Evolutionary conservation across 2,329 filamentous ascomycete genomes (phyloP).

Genomic region (Sclerotinia trifoliorum): DNA sequence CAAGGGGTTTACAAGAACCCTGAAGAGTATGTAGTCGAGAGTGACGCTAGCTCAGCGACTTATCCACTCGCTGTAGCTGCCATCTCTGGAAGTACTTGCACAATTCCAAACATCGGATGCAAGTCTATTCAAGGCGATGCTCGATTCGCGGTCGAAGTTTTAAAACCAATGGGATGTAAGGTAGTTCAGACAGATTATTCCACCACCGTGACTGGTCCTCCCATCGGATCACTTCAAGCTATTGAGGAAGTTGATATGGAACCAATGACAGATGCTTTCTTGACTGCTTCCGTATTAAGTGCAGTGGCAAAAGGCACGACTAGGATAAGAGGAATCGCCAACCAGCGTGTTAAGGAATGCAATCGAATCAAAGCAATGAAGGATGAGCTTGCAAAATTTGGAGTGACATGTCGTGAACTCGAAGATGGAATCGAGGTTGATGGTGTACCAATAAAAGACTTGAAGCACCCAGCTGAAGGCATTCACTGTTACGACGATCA

Average conservation of each 20-base stretch:
- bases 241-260: conserved; percentile 93
- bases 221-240: conserved; percentile 68
- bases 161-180: conserved; percentile 88
- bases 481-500: conserved; percentile 97
- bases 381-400: conserved; percentile 90
- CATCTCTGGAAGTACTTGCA: conserved; percentile 93
- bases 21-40: conserved; percentile 84
- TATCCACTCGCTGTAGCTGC: conserved; percentile 93
- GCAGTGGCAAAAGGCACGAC: conserved; percentile 84
- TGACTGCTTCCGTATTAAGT: conserved; percentile 89
- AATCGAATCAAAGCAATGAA: conserved; percentile 96
- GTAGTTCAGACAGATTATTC: conserved; percentile 82
- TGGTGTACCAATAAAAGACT: conserved; percentile 49
- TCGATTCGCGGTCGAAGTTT: conserved; percentile 84
- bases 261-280: conserved; percentile 97
- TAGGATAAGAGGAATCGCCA: conserved; percentile 89
- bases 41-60: conserved; percentile 95
- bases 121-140: conserved; percentile 92
- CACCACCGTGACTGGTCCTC: conserved; percentile 91
- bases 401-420: conserved; percentile 79
- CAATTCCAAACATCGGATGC: conserved; percentile 92
- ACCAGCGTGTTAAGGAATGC: conserved; percentile 97
- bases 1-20: conserved; percentile 82
- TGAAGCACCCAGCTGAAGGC: conserved; percentile 59
- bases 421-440: conserved; percentile 87